Percentiles rank a stretch among this genome's conserved stretches.
These are phyloP conservation scores for Aspergillus carbonarius DNA, from an alignment of 2,329 filamentous ascomycete genomes.

Conservation along the genomic window DNA sequence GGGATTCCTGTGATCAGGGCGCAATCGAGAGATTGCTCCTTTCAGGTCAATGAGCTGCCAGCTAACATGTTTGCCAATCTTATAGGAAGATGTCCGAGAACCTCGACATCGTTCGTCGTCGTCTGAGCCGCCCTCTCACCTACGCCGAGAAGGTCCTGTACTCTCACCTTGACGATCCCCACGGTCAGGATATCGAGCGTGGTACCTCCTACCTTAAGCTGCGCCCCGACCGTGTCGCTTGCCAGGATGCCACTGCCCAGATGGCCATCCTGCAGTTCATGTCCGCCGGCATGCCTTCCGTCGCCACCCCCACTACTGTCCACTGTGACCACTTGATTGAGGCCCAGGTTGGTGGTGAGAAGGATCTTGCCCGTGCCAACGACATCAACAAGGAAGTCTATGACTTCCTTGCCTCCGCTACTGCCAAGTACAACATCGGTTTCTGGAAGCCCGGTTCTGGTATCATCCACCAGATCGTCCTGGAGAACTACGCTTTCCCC, in stretches of 20 bases:
- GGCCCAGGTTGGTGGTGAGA: conserved; percentile 86
- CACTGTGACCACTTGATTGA: conserved; percentile 99
- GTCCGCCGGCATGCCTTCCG: conserved; percentile 93
- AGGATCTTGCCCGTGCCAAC: conserved; percentile 89
- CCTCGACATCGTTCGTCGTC: conserved; percentile 80
- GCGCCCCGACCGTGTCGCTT: conserved; percentile 94
- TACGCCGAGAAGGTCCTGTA: conserved; percentile 99
- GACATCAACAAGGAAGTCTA: conserved; percentile 99
- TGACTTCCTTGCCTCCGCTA: conserved; percentile 89
- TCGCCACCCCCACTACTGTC: conserved; percentile 91
- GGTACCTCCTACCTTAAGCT: conserved; percentile 95
- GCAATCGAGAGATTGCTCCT: neutral
- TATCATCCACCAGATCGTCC: conserved; percentile 98
- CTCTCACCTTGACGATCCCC: conserved; percentile 96
- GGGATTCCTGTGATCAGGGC: neutral
- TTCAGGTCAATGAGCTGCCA: neutral
- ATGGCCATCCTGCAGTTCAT: conserved; percentile 99
- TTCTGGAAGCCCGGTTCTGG: conserved; percentile 99
- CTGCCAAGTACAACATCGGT: conserved; percentile 99
- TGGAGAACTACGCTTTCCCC: conserved; percentile 99
- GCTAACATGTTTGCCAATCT: conserved; percentile 25
- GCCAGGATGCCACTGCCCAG: conserved; percentile 98
- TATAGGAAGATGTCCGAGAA: conserved; percentile 97
- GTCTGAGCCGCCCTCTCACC: conserved; percentile 89
- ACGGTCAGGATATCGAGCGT: conserved; percentile 93